Base-by-base conservation (phyloP, 2,329 filamentous ascomycete genomes). In the Aaosphaeria pasadenensis region DNA sequence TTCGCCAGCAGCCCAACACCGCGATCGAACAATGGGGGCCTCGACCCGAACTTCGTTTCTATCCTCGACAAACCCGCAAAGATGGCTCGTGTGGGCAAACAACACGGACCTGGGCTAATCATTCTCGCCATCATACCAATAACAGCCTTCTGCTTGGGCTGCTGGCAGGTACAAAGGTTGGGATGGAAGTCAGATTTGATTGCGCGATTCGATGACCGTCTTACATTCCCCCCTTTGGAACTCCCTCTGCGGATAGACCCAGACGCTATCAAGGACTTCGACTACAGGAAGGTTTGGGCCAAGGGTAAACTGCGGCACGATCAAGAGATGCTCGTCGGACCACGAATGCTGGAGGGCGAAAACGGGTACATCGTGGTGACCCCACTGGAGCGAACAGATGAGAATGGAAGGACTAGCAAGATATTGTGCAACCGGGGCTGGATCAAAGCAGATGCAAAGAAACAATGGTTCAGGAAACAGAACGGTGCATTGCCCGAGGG, bases 321-420 rank as follows among this genome's bases (percentile, higher is more conserved):
- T 67, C 84, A 88, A 68, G 94, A 99, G 76, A 99, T 99, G 91
- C 78, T 99, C 45, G 85, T 99, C 50, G 94, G 94, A 1, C 94
- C 94, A 48, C 84, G 94, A 42, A 84, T 96, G 76, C 81, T 85
- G 53, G 92, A 99, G 53, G 92, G 92, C 9, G 83, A 92, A 64
- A 87, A 96, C 65, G 94, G 94, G 2, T 99, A 85, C 72, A 82
- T 95, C 62, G 92, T 99, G 35, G 77, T 99, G 28, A 99, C 94
- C 40, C 94, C 94, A 17, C 76, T 99, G 5, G 91, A 96, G 73
- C 77, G 91, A 44, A 77, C 78, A 2, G 77, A 74, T 6, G 77
- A 75, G 45, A 71, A 76, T 47, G 66, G 63, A 7, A 57, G 59
- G 43, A 64, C 60, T 46, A 54, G 52, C 36, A 94, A 88, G 5